Conservation (phyloP, 1,284 basidiomycete species). For the Sporisorium sorghi region DNA sequence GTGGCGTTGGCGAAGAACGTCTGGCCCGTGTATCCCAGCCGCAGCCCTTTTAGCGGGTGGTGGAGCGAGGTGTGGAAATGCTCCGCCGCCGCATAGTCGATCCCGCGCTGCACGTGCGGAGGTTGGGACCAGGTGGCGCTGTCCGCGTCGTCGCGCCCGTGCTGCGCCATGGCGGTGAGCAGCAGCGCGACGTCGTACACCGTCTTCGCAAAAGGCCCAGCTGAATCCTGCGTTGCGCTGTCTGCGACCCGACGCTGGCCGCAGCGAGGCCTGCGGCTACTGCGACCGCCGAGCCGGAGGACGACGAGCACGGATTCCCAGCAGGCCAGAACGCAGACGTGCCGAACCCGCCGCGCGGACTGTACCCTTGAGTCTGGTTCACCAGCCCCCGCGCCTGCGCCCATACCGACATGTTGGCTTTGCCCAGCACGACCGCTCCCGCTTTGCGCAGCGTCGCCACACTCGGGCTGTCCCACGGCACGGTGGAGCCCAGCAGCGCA, state of each 20-base stretch:
- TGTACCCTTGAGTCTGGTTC: slow-evolving; percentile 74
- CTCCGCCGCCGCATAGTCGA: slow-evolving; percentile 24
- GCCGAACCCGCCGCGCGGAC: slow-evolving; percentile 77
- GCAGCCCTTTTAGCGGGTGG: slow-evolving; percentile 14
- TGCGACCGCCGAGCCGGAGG: slow-evolving; percentile 76
- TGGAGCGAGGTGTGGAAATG: slow-evolving; percentile 15
- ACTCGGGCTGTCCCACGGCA: slow-evolving; percentile 76
- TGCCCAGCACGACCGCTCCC: slow-evolving; percentile 77
- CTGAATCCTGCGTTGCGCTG: slow-evolving; percentile 63
- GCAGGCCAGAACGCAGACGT: slow-evolving; percentile 76
- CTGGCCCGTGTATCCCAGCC: slow-evolving; percentile 25
- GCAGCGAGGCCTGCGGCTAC: slow-evolving; percentile 76
- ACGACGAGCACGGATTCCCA: slow-evolving; percentile 77
- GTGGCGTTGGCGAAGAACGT: slow-evolving; percentile 36
- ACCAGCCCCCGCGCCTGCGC: slow-evolving; percentile 73
- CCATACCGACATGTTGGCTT: slow-evolving; percentile 67
- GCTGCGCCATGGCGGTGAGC: slow-evolving; percentile 42
- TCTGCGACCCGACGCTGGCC: slow-evolving; percentile 76
- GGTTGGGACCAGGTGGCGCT: slow-evolving; percentile 38
- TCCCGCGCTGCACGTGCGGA: slow-evolving; percentile 17
- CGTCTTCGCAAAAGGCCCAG: slow-evolving; percentile 36
- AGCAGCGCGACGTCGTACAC: slow-evolving; percentile 49
- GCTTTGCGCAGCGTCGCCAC: slow-evolving; percentile 75
- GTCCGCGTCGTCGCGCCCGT: slow-evolving; percentile 35
- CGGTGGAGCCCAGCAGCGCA: slow-evolving; percentile 72